A percentile compares a stretch with the other conserved stretches of the same genome.
phyloP scores from a whole-genome alignment of 2,329 filamentous ascomycete genomes.

The Pseudogymnoascus sp. region DNA sequence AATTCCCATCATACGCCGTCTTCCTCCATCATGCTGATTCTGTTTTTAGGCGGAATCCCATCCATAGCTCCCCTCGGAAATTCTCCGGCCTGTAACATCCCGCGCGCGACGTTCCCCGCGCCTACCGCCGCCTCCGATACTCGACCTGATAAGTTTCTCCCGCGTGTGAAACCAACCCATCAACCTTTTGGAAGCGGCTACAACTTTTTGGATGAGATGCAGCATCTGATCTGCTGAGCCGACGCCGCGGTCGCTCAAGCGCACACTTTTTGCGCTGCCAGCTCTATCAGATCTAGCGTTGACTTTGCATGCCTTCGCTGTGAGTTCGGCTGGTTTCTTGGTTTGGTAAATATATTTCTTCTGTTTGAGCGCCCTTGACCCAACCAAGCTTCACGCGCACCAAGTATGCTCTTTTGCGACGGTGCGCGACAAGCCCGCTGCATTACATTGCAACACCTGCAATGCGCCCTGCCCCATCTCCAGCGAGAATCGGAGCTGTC shows the following conservation, averaged over 20 bases:
- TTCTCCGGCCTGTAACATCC: constrained; percentile 2
- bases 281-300: constrained; percentile 1
- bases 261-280: not conserved
- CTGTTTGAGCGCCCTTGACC: not conserved
- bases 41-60: not conserved
- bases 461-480: not conserved
- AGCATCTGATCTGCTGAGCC: constrained; percentile 6
- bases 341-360: constrained; percentile 1
- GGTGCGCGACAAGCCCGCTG: not conserved
- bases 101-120: not conserved
- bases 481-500: not conserved
- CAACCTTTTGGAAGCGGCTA: not conserved
- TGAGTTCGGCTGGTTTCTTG: constrained; percentile 5
- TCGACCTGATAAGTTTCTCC: not conserved
- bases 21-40: not conserved
- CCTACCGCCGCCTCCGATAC: not conserved
- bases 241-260: constrained; percentile 1
- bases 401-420: not conserved
- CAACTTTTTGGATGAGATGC: constrained; percentile 3
- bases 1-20: not conserved
- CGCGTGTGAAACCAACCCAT: not conserved
- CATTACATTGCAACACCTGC: not conserved
- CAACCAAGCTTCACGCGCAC: not conserved
- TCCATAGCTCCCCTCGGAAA: not conserved
- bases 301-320: constrained; percentile 1